These are phyloP conservation scores for Chlorencoelia australis DNA, from an alignment of 2,329 filamentous ascomycete species.

Conservation along the genomic window DNA sequence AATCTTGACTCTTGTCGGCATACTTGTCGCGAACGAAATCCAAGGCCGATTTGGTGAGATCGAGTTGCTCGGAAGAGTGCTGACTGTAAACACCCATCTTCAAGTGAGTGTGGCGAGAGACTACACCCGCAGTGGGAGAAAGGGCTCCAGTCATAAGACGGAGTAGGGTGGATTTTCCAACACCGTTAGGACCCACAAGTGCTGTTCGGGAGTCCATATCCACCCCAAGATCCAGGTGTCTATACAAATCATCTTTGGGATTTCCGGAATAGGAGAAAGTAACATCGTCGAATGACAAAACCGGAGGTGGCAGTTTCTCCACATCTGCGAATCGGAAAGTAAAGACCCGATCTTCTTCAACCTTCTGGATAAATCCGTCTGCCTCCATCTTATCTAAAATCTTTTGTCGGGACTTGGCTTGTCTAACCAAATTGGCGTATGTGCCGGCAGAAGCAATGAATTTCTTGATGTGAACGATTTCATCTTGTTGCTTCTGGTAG, in stretches of 20 bases:
- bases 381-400: conserved; percentile 99
- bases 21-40: conserved; percentile 99
- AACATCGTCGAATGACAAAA: conserved; percentile 92
- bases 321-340: conserved; percentile 98
- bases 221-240: conserved; percentile 93
- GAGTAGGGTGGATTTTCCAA: conserved; percentile 94
- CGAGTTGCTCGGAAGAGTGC: conserved; percentile 96
- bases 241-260: conserved; percentile 83
- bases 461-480: conserved; percentile 99
- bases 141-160: conserved; percentile 95
- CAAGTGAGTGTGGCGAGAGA: conserved; percentile 91
- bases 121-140: conserved; percentile 68
- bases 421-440: conserved; percentile 96
- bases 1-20: conserved; percentile 78
- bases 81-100: conserved; percentile 98
- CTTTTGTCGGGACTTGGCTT: conserved; percentile 99
- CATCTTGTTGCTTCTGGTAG: conserved; percentile 97
- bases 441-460: conserved; percentile 99
- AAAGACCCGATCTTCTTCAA: conserved; percentile 77
- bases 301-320: conserved; percentile 96
- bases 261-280: conserved; percentile 97
- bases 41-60: conserved; percentile 92
- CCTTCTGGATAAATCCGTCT: conserved; percentile 93
- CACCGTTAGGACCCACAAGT: conserved; percentile 96
- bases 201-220: conserved; percentile 99